phyloP scores from a whole-genome alignment of 1,284 basidiomycete genomes.

The Cutaneotrichosporon sp. region DNA sequence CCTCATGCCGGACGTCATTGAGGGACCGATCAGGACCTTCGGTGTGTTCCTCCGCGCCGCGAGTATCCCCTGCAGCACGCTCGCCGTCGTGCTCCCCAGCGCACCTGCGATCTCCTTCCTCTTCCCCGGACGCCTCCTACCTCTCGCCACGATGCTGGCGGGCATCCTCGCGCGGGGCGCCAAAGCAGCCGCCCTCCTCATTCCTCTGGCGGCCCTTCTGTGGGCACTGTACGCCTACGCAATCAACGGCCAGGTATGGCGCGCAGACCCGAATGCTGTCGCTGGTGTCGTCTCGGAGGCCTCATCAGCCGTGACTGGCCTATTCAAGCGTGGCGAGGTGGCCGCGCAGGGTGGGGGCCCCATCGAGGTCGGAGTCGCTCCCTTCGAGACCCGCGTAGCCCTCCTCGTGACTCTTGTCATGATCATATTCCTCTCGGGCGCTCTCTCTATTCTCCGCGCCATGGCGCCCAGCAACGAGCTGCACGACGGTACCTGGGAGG shows the following conservation, averaged over 20 bases:
- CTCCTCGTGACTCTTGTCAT: slow-evolving; percentile 17
- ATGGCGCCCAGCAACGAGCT: slow-evolving; percentile 18
- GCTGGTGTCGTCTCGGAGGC: background rate
- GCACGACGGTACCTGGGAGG: slow-evolving; percentile 23
- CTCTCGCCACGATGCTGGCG: slow-evolving; percentile 14
- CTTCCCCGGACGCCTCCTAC: slow-evolving; percentile 15
- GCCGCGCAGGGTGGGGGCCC: background rate
- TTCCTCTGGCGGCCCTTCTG: slow-evolving; percentile 12
- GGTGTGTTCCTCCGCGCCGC: slow-evolving; percentile 10
- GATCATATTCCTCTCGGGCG: slow-evolving; percentile 15
- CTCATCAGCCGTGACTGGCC: background rate
- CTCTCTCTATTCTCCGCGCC: slow-evolving; percentile 20
- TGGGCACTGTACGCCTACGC: slow-evolving; percentile 20
- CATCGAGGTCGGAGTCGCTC: slow-evolving; percentile 18
- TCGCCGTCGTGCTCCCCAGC: slow-evolving; percentile 16
- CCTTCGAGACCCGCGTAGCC: slow-evolving; percentile 20
- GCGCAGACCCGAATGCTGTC: slow-evolving; percentile 1
- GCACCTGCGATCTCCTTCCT: slow-evolving; percentile 15
- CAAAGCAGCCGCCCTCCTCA: slow-evolving; percentile 16
- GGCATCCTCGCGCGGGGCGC: slow-evolving; percentile 21
- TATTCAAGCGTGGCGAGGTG: background rate
- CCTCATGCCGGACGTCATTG: slow-evolving; percentile 5
- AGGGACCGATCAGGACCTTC: background rate
- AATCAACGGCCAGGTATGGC: slow-evolving; percentile 19
- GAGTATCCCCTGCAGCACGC: slow-evolving; percentile 15